Conservation (phyloP, 164 flowering plant species). For the Annona squamosa region DNA sequence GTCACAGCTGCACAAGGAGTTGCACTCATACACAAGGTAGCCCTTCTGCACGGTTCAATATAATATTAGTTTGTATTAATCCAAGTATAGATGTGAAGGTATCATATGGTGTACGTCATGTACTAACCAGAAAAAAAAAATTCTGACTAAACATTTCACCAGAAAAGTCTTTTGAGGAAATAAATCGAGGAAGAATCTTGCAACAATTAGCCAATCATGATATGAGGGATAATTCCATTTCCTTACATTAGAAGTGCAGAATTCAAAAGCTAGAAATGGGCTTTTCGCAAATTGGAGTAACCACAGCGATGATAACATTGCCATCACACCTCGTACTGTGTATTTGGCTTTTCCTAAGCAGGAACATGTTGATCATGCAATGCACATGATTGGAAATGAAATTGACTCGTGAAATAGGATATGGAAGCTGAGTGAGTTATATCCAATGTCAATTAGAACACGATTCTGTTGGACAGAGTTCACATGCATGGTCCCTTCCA, state of each 20-base stretch:
- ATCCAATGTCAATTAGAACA: too few species aligned
- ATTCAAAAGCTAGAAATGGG: too few species aligned
- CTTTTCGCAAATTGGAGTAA: too few species aligned
- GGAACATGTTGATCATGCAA: too few species aligned
- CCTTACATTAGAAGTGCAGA: neutral
- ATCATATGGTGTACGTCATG: neutral
- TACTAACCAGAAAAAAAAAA: neutral
- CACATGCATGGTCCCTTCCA: too few species aligned
- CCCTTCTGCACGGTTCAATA: conserved; percentile 57
- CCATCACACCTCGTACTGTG: too few species aligned
- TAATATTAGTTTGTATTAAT: conserved; percentile 2
- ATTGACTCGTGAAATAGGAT: too few species aligned
- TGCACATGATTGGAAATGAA: too few species aligned
- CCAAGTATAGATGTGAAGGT: neutral
- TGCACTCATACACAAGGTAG: conserved; percentile 90
- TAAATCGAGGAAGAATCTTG: neutral
- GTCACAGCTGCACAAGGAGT: conserved; percentile 61
- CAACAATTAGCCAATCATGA: neutral
- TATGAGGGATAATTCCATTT: neutral
- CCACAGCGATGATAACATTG: too few species aligned
- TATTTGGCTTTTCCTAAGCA: too few species aligned
- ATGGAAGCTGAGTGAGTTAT: too few species aligned
- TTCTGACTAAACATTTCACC: neutral
- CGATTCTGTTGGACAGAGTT: too few species aligned
- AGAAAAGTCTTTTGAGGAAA: neutral